These are phyloP conservation scores for Mycena haematopus DNA, from an alignment of 768 basidiomycete genomes.

Conservation along the genomic window DNA sequence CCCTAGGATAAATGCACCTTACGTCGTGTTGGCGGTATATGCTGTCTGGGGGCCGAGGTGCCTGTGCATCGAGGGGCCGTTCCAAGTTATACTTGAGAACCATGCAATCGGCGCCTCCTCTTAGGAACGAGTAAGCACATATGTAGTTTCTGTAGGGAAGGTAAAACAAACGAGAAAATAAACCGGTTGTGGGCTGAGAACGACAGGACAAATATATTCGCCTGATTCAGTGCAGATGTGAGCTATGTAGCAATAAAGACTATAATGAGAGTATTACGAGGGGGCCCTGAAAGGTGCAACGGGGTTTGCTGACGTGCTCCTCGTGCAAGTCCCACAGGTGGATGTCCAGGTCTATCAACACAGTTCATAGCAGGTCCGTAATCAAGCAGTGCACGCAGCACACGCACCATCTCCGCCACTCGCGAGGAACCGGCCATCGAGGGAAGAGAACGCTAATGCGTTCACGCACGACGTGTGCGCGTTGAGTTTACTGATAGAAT, in stretches of 20 bases:
- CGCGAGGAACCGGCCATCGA: constrained; percentile 65
- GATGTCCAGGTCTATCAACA: constrained; percentile 55
- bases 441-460: constrained; percentile 64
- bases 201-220: constrained; percentile 72
- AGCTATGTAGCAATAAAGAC: constrained; percentile 14
- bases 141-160: constrained; percentile 21
- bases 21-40: constrained; percentile 41
- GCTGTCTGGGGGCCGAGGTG: constrained; percentile 27
- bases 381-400: background rate
- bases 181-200: constrained; percentile 73
- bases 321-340: constrained; percentile 74
- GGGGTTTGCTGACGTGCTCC: constrained; percentile 54
- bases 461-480: constrained; percentile 72
- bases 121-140: constrained; percentile 32
- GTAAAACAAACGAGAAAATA: constrained; percentile 63
- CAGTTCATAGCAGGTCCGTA: background rate
- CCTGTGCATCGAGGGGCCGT: constrained; percentile 25
- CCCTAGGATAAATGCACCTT: constrained; percentile 31
- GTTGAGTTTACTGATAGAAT: constrained; percentile 39
- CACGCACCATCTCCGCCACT: constrained; percentile 73
- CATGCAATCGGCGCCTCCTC: constrained; percentile 60
- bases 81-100: constrained; percentile 61
- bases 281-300: constrained; percentile 53
- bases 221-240: constrained; percentile 48
- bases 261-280: constrained; percentile 37